Conservation (phyloP, 352 stramenopile species). For the Phytophthora syringae region DNA sequence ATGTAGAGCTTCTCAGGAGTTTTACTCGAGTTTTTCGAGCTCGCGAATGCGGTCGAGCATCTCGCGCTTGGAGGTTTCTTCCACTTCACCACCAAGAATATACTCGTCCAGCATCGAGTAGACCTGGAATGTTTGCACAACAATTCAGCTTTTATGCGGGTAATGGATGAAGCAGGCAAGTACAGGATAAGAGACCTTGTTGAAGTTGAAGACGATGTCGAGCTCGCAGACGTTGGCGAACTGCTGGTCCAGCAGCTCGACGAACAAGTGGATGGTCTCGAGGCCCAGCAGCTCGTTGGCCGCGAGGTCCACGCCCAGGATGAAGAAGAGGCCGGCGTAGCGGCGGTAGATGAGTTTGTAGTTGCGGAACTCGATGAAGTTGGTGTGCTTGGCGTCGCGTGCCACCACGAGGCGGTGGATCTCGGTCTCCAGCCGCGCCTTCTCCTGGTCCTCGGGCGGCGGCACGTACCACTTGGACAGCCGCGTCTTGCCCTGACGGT, state of each 20-base stretch:
- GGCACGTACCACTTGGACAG: slow-evolving; percentile 99
- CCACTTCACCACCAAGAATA: slow-evolving; percentile 94
- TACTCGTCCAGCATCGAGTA: slow-evolving; percentile 96
- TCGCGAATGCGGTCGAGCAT: slow-evolving; percentile 94
- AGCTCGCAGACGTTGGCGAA: slow-evolving; percentile 99
- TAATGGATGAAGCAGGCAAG: background rate
- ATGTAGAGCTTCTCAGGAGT: background rate
- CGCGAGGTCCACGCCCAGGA: slow-evolving; percentile 94
- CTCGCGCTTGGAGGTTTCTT: slow-evolving; percentile 92
- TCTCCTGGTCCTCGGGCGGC: slow-evolving; percentile 83
- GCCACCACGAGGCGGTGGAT: slow-evolving; percentile 91
- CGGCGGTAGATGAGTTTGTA: slow-evolving; percentile 99
- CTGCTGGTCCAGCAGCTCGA: slow-evolving; percentile 98
- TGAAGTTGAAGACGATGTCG: slow-evolving; percentile 96
- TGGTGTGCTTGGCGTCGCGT: slow-evolving; percentile 92
- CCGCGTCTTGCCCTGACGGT: slow-evolving; percentile 98
- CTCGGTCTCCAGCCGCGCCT: slow-evolving; percentile 88
- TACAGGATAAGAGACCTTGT: slow-evolving; percentile 69
- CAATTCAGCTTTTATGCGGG: background rate
- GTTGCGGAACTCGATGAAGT: slow-evolving; percentile 97
- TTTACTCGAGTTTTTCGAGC: slow-evolving; percentile 92
- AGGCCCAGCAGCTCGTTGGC: slow-evolving; percentile 98
- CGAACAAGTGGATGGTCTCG: slow-evolving; percentile 98
- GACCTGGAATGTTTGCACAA: slow-evolving; percentile 63
- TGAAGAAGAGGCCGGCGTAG: slow-evolving; percentile 99